These are phyloP conservation scores for Fusarium robinianum DNA, from an alignment of 2,329 filamentous ascomycete genomes.

Conservation along the genomic window DNA sequence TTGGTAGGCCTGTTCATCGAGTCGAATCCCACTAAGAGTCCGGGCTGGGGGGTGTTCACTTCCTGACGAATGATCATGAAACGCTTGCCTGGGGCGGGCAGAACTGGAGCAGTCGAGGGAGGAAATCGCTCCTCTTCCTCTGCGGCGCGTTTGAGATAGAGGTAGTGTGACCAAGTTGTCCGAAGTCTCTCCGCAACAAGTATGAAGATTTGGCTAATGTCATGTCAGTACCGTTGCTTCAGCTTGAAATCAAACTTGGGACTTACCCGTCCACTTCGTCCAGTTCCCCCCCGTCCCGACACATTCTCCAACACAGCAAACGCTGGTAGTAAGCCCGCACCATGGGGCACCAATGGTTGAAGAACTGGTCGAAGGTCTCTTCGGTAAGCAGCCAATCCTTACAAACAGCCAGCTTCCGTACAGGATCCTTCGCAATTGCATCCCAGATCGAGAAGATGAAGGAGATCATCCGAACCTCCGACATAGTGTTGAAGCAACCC, in stretches of 20 bases:
- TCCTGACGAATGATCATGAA: slow-evolving; percentile 91
- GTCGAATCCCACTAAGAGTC: slow-evolving; percentile 57
- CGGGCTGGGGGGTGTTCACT: slow-evolving; percentile 51
- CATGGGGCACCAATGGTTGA: slow-evolving; percentile 96
- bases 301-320: slow-evolving; percentile 85
- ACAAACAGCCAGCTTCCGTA: slow-evolving; percentile 72
- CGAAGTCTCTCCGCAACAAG: slow-evolving; percentile 70
- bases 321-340: slow-evolving; percentile 92
- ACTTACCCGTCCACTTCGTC: slow-evolving; percentile 71
- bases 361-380: slow-evolving; percentile 76
- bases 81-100: slow-evolving; percentile 80
- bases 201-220: slow-evolving; percentile 68
- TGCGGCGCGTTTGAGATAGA: slow-evolving; percentile 72
- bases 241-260: slow-evolving; percentile 3
- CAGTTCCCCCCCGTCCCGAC: slow-evolving; percentile 70
- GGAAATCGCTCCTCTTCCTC: slow-evolving; percentile 58
- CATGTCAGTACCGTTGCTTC: slow-evolving; percentile 31
- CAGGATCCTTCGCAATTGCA: slow-evolving; percentile 65
- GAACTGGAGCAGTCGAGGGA: slow-evolving; percentile 79
- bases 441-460: slow-evolving; percentile 84
- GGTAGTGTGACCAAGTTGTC: slow-evolving; percentile 77
- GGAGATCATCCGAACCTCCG: slow-evolving; percentile 81
- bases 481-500: slow-evolving; percentile 84
- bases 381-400: slow-evolving; percentile 75
- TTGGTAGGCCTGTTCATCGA: slow-evolving; percentile 43